A percentile compares a stretch with the other conserved stretches of the same genome.
These are phyloP conservation scores for Bruguiera parviflora DNA, from an alignment of 345 rosid species.

Conservation along the genomic window DNA sequence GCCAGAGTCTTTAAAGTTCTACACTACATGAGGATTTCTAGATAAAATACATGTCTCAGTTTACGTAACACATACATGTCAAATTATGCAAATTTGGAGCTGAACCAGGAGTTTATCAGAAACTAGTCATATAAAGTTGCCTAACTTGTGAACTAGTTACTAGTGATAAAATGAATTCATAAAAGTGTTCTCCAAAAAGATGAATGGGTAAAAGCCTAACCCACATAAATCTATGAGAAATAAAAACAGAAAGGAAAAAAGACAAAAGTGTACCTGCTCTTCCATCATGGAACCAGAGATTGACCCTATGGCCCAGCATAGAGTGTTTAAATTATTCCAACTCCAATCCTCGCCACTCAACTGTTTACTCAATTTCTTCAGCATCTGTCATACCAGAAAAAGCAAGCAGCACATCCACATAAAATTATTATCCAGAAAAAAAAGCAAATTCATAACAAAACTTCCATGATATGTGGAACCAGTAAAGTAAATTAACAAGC, in stretches of 20 bases:
- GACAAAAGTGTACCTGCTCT: constrained; percentile 74
- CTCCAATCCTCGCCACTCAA: constrained; percentile 97
- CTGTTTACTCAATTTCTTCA: constrained; percentile 91
- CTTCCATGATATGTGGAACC: not conserved
- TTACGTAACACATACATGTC: too few relatives aligned
- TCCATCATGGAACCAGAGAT: constrained; percentile 99
- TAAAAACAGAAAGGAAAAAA: not conserved
- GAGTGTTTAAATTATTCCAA: constrained; percentile 91
- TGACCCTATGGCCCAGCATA: constrained; percentile 99
- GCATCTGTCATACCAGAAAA: constrained; percentile 51
- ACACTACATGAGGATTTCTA: too few relatives aligned
- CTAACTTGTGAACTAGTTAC: too few relatives aligned
- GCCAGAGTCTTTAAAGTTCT: too few relatives aligned
- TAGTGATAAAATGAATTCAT: too few relatives aligned
- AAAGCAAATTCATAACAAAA: not conserved
- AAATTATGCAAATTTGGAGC: too few relatives aligned
- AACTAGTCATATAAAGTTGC: too few relatives aligned
- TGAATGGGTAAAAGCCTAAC: not conserved
- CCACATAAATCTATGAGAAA: not conserved
- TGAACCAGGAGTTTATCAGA: too few relatives aligned
- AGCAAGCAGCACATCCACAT: constrained; percentile 7
- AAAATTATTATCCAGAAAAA: not conserved
- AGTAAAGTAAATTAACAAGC: too few relatives aligned
- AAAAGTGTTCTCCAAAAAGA: not conserved
- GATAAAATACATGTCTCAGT: too few relatives aligned